Evolutionary conservation across 441 rosid species (phyloP).

Genomic region (Melastoma candidum): DNA sequence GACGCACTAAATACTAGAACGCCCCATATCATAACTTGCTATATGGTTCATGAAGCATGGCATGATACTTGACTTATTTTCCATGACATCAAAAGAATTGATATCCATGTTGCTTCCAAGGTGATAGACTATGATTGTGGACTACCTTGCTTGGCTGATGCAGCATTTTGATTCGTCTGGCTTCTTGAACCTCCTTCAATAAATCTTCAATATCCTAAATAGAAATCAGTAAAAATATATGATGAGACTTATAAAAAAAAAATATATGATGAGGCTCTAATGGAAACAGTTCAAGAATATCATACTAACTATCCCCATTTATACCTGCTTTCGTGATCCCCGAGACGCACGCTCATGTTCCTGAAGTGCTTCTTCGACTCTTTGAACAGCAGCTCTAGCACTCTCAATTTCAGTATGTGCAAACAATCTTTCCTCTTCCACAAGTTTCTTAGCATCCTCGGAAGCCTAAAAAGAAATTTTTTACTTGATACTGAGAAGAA

Average conservation of each 20-base stretch:
- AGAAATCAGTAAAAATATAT: conserved; percentile 9
- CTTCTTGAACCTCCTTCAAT: conserved; percentile 98
- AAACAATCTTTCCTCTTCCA: conserved; percentile 90
- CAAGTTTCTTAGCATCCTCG: conserved; percentile 93
- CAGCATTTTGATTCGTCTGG: conserved; percentile 95
- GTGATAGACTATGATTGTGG: too few relatives aligned
- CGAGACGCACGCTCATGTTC: conserved; percentile 74
- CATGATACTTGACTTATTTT: too few relatives aligned
- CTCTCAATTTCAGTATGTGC: conserved; percentile 92
- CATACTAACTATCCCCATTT: background rate
- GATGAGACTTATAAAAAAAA: too few relatives aligned
- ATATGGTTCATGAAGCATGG: too few relatives aligned
- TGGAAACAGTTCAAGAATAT: too few relatives aligned
- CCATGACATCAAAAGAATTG: too few relatives aligned
- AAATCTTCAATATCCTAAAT: conserved; percentile 77
- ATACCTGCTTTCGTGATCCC: conserved; percentile 70
- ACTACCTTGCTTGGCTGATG: conserved; percentile 96
- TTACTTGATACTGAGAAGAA: background rate
- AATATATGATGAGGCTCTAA: too few relatives aligned
- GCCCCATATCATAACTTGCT: too few relatives aligned
- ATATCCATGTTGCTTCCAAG: too few relatives aligned
- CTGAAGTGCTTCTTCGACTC: conserved; percentile 91
- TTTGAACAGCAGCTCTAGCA: conserved; percentile 94
- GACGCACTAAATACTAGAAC: too few relatives aligned
- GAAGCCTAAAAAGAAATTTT: conserved; percentile 53